Conservation (phyloP, 768 basidiomycete genomes). For the Panaeolus cyanescens region DNA sequence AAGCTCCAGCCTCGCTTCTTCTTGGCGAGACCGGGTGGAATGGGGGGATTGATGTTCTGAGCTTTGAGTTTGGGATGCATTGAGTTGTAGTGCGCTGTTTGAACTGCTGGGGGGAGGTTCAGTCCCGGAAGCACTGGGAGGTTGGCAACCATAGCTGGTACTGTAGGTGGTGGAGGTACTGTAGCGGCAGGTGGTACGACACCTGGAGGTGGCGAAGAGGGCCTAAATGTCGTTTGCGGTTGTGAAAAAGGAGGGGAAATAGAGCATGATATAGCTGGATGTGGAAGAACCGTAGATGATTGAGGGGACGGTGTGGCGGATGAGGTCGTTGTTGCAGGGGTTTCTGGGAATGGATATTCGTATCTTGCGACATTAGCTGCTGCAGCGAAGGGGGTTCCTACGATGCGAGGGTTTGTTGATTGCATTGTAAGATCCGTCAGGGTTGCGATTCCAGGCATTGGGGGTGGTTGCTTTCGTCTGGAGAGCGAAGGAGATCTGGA, state of each 20-base stretch:
- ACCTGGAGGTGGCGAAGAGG: not conserved
- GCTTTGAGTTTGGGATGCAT: conserved; percentile 19
- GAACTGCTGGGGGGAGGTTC: not conserved
- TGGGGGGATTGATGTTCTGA: conserved; percentile 9
- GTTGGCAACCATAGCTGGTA: conserved; percentile 1
- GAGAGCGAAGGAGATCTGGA: not conserved
- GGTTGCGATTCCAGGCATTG: conserved; percentile 21
- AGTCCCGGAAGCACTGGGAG: conserved; percentile 4
- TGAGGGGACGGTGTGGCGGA: conserved; percentile 8
- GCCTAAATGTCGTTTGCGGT: not conserved
- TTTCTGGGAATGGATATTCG: conserved; percentile 33
- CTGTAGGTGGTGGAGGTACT: not conserved
- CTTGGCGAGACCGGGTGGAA: conserved; percentile 18
- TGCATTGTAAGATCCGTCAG: conserved; percentile 27
- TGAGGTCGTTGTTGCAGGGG: conserved; percentile 9
- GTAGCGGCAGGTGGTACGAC: not conserved
- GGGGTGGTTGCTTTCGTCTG: not conserved
- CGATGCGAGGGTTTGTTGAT: conserved; percentile 27
- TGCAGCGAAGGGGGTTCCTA: conserved; percentile 30
- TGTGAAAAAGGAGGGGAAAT: conserved; percentile 1
- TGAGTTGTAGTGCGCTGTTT: conserved; percentile 1
- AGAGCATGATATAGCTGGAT: not conserved
- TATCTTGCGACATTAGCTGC: conserved; percentile 20
- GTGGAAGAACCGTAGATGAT: not conserved
- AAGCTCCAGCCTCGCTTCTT: conserved; percentile 18